Percentiles rank a stretch among this genome's conserved stretches.
phyloP scores from a whole-genome alignment of 495 filamentous ascomycete genomes.

The Daldinia childiae region DNA sequence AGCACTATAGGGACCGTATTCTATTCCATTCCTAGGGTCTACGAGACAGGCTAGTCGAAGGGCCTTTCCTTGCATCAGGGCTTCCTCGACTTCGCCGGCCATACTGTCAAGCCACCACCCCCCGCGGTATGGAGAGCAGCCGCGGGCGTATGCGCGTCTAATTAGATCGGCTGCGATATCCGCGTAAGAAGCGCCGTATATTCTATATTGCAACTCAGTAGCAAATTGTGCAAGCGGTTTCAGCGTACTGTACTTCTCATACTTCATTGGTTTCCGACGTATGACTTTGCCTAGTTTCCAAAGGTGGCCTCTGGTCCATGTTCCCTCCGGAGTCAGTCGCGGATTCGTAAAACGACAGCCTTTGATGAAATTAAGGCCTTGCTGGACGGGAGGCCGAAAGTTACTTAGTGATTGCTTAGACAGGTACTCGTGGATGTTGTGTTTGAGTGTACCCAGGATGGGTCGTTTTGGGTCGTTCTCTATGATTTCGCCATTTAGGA shows the following conservation, averaged over 20 bases:
- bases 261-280: conserved; percentile 37
- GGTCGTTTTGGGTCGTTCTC: conserved; percentile 37
- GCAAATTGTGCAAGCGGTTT: conserved; percentile 35
- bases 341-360: conserved; percentile 47
- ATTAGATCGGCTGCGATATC: conserved; percentile 31
- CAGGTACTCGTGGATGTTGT: conserved; percentile 43
- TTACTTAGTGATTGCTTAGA: conserved; percentile 38
- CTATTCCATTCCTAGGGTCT: conserved; percentile 9
- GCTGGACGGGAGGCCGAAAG: conserved; percentile 43
- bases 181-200: conserved; percentile 25
- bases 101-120: conserved; percentile 34
- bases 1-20: conserved; percentile 28
- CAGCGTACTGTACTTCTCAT: conserved; percentile 38
- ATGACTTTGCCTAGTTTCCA: conserved; percentile 48
- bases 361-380: conserved; percentile 47
- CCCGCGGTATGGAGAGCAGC: background rate
- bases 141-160: background rate
- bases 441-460: conserved; percentile 23
- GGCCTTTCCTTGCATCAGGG: conserved; percentile 40
- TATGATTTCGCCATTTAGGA: conserved; percentile 51
- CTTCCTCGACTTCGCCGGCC: conserved; percentile 36
- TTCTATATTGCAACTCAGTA: conserved; percentile 38
- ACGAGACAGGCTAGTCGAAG: conserved; percentile 45
- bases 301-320: conserved; percentile 41
- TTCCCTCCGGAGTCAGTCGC: conserved; percentile 38